Base-by-base conservation (phyloP, 805 yeast species). In the Cyberlindnera nakhonratchasimensis region DNA sequence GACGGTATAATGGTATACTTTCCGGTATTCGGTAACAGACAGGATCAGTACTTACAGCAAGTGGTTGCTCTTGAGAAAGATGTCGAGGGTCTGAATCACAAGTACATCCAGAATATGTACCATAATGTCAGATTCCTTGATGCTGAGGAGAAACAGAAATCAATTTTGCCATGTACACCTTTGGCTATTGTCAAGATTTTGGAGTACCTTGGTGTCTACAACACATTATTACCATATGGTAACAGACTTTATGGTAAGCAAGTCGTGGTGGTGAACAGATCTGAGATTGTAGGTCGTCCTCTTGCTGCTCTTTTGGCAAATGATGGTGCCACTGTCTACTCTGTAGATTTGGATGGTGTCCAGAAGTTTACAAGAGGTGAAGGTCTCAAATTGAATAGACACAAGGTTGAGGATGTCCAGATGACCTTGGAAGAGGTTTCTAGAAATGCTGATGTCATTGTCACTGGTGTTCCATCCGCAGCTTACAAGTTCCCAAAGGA, bases 221-320 rank as follows among this genome's bases (percentile, higher is more conserved):
- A 91, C 66, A 66, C 75, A 34, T 65, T 90, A 18, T 64, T 93
- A 45, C 84, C 86, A 21, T 85, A 89, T 58, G 99, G 99, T 5
- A 89, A 93, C 69, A 74, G 96, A 48, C 71, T 93, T 18, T 93
- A 87, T 56, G 99, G 99, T 34, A 90, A 89, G 65, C 91, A 93
- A 39, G 74, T 91, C 42, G 81, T 95, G 37, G 81, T 93, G 34
- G 90, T 93, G 39, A 93, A 93, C 66, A 74, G 99, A 58, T 86
- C 96, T 11, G 99, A 93, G 65, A 91, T 93, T 57, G 99, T 93
- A 18, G 99, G 99, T 11, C 79, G 99, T 54, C 99, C 99, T 1
- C 69, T 93, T 46, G 98, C 98, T 25, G 98, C 99, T 0, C 65
- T 93, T 28, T 70, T 93, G 50, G 98, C 99, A 16, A 93, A 93